phyloP scores from a whole-genome alignment of 2,329 filamentous ascomycete genomes.

The Ophiocordyceps sinensis region DNA sequence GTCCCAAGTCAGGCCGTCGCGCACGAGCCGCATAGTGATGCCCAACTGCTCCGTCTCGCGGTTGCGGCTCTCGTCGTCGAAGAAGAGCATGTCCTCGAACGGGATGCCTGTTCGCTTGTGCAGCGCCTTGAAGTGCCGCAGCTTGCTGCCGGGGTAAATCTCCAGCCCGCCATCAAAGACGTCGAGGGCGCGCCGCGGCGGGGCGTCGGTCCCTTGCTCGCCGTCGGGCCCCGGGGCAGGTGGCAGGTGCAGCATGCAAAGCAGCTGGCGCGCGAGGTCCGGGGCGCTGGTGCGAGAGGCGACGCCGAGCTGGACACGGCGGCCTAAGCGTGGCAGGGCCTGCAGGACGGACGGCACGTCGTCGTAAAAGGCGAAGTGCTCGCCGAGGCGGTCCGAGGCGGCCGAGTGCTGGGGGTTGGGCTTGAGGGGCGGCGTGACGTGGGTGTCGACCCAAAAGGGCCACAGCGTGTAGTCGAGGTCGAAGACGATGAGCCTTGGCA shows the following conservation, averaged over 20 bases:
- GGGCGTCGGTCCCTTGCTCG: constrained; percentile 9
- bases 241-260: constrained; percentile 55
- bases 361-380: constrained; percentile 55
- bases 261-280: constrained; percentile 64
- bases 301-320: constrained; percentile 43
- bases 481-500: constrained; percentile 78
- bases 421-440: constrained; percentile 61
- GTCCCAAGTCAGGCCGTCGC: constrained; percentile 60
- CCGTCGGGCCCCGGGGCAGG: no score
- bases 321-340: constrained; percentile 25
- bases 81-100: constrained; percentile 85
- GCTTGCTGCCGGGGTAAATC: constrained; percentile 68
- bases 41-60: constrained; percentile 66
- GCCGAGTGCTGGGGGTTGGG: constrained; percentile 25
- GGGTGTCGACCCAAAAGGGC: constrained; percentile 97
- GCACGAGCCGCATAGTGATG: constrained; percentile 71
- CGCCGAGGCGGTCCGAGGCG: constrained; percentile 42
- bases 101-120: constrained; percentile 54
- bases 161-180: constrained; percentile 47
- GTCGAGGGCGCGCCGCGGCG: constrained; percentile 35
- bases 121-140: constrained; percentile 67
- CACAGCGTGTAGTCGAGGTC: constrained; percentile 98
- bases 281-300: constrained; percentile 73
- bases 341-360: constrained; percentile 55
- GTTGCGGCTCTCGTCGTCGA: constrained; percentile 84